A percentile compares a stretch with the other conserved stretches of the same genome.
Conservation (phyloP, 2,329 filamentous ascomycete genomes). For the Conoideocrella luteorostrata region DNA sequence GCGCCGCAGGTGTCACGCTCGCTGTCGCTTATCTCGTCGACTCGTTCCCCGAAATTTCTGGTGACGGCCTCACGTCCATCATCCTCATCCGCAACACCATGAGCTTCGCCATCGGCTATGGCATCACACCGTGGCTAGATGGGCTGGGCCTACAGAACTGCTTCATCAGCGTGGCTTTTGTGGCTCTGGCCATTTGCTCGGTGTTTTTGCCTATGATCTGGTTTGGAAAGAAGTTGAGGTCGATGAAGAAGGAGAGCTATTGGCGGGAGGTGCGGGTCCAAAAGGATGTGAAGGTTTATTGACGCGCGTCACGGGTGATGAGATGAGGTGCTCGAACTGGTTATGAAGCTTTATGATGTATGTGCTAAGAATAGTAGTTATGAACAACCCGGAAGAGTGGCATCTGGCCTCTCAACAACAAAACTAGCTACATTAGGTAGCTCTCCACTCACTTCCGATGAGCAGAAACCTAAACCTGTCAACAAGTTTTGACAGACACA, state of each 20-base stretch:
- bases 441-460: too few relatives aligned
- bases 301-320: too few relatives aligned
- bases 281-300: background rate
- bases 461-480: too few relatives aligned
- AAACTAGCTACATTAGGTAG: too few relatives aligned
- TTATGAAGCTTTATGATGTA: too few relatives aligned
- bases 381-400: too few relatives aligned
- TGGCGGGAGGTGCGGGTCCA: slow-evolving; percentile 11
- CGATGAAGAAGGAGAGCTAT: slow-evolving; percentile 13
- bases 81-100: slow-evolving; percentile 34
- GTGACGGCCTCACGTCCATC: slow-evolving; percentile 31
- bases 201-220: slow-evolving; percentile 40
- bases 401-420: too few relatives aligned
- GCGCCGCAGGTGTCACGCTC: slow-evolving; percentile 29
- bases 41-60: slow-evolving; percentile 32
- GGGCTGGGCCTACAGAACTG: slow-evolving; percentile 36
- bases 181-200: slow-evolving; percentile 31
- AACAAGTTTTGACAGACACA: too few relatives aligned
- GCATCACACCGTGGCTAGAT: slow-evolving; percentile 39
- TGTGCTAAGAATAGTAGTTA: too few relatives aligned
- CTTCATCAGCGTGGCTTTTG: slow-evolving; percentile 34
- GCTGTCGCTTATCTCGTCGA: slow-evolving; percentile 35
- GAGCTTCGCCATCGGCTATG: slow-evolving; percentile 28
- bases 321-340: too few relatives aligned
- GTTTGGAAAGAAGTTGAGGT: slow-evolving; percentile 32